phyloP scores from a whole-genome alignment of 2,329 filamentous ascomycete species.

The Apiospora sp. region DNA sequence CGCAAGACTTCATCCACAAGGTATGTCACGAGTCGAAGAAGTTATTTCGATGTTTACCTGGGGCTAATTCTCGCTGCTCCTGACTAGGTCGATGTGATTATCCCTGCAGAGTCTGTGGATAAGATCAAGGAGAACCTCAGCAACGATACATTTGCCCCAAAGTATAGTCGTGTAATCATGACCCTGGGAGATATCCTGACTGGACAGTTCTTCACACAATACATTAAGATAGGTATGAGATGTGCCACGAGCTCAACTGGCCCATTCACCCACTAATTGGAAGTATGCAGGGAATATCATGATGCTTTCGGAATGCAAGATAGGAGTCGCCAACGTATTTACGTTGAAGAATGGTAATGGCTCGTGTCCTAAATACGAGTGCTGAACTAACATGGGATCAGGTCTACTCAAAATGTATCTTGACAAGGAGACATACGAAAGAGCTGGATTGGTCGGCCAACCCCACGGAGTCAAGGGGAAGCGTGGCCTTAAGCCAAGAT shows the following conservation, averaged over 20 bases:
- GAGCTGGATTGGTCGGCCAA: constrained; percentile 79
- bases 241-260: background rate
- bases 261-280: background rate
- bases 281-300: constrained; percentile 71
- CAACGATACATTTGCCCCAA: constrained; percentile 42
- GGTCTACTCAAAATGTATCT: constrained; percentile 79
- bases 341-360: constrained; percentile 70
- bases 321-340: constrained; percentile 76
- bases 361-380: background rate
- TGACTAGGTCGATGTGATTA: constrained; percentile 70
- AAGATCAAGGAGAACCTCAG: constrained; percentile 62
- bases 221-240: constrained; percentile 77
- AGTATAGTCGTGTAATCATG: constrained; percentile 76
- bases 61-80: background rate
- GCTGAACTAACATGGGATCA: constrained; percentile 40
- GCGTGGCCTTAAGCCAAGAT: constrained; percentile 72
- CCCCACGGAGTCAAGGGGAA: constrained; percentile 66
- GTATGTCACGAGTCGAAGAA: constrained; percentile 47
- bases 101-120: constrained; percentile 70
- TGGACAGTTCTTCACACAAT: constrained; percentile 80
- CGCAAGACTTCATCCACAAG: constrained; percentile 74
- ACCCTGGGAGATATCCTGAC: constrained; percentile 75
- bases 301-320: constrained; percentile 83
- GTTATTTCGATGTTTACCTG: background rate
- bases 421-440: constrained; percentile 83